phyloP scores from a whole-genome alignment of 768 basidiomycete species.

The Lactifluus piperatus region DNA sequence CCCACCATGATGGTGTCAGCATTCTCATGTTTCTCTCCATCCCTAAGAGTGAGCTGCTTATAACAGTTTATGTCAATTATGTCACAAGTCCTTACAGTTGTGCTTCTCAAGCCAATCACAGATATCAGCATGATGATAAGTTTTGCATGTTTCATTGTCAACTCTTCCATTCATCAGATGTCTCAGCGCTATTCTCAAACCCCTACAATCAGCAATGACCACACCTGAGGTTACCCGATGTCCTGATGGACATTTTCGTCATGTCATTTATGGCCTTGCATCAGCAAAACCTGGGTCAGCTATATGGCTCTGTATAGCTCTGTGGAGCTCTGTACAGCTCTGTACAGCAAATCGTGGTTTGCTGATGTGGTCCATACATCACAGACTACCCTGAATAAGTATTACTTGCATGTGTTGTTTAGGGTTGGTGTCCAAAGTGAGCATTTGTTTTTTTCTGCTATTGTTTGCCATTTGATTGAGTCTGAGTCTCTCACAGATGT shows the following conservation, averaged over 20 bases:
- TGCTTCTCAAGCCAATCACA: not conserved
- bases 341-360: no score
- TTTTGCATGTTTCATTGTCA: slow-evolving; percentile 20
- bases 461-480: no score
- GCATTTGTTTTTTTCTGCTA: no score
- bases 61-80: no score
- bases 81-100: no score
- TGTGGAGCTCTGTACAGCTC: no score
- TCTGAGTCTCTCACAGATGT: no score
- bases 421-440: slow-evolving; percentile 26
- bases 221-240: not conserved
- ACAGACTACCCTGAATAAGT: slow-evolving; percentile 28
- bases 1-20: slow-evolving; percentile 23
- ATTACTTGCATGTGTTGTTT: slow-evolving; percentile 25
- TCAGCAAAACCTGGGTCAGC: no score
- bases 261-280: no score
- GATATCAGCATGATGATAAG: slow-evolving; percentile 6
- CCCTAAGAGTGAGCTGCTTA: slow-evolving; percentile 24
- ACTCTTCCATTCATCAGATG: slow-evolving; percentile 19
- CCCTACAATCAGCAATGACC: slow-evolving; percentile 18
- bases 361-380: no score
- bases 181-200: not conserved
- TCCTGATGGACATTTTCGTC: slow-evolving; percentile 29
- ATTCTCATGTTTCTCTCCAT: slow-evolving; percentile 25
- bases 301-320: no score